A percentile compares a stretch with the other conserved stretches of the same genome.
phyloP scores from a whole-genome alignment of 306 rosid genomes.

The Benincasa hispida region DNA sequence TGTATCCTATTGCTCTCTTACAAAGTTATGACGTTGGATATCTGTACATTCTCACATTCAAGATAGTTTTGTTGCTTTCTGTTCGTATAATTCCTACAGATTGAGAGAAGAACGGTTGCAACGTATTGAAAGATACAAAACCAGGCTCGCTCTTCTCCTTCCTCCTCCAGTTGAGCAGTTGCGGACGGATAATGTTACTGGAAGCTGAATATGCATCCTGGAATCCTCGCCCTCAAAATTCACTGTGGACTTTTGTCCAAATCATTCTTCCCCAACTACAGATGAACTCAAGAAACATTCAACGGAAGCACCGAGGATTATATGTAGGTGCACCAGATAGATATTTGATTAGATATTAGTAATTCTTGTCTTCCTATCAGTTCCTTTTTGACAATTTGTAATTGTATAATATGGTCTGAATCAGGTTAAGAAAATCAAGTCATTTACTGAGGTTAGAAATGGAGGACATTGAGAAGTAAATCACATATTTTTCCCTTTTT shows the following conservation, averaged over 20 bases:
- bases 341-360: background rate
- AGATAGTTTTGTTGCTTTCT: background rate
- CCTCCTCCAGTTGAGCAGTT: constrained; percentile 57
- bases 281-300: background rate
- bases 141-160: constrained; percentile 81
- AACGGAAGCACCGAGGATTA: background rate
- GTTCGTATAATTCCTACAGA: constrained; percentile 19
- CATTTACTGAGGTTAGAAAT: background rate
- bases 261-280: background rate
- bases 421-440: background rate
- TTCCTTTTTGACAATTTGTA: background rate
- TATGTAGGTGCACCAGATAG: background rate
- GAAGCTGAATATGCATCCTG: constrained; percentile 21
- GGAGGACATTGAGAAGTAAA: background rate
- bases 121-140: constrained; percentile 65
- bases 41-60: background rate
- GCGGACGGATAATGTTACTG: constrained; percentile 51
- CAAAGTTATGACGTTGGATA: background rate
- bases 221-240: background rate
- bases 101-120: constrained; percentile 55
- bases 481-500: background rate
- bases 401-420: background rate
- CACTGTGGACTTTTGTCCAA: background rate
- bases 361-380: background rate
- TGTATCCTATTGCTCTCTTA: background rate